Base-by-base conservation (phyloP, 1,284 basidiomycete genomes). In the Rugosomyces carneus region DNA sequence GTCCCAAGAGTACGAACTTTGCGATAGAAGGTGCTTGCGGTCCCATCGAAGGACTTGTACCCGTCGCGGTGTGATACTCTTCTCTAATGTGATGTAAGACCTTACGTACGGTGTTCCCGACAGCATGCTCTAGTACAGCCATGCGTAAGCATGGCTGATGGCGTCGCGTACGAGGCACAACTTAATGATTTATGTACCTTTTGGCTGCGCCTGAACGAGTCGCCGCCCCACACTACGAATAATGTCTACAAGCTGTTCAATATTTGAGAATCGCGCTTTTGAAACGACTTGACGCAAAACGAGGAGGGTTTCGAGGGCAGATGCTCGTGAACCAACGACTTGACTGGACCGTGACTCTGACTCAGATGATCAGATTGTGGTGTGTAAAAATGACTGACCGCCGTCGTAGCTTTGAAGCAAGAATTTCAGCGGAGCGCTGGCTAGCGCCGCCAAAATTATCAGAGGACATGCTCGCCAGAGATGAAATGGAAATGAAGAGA, bases 31-130 rank as follows among this genome's bases (percentile, higher is more conserved):
- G 84, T 2, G 70, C 66, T 21, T 72, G 68, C n/a, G 56, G 54
- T 34, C 66, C 62, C 15, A 67, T 57, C 6, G 69, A 56, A 3
- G 68, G 57, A 18, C 71, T 54, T 3, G 66, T 57, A 23, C 71
- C 73, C 54, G 73, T 75, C 1, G 82, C 82, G 13, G 84, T 79
- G 50, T 84, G 75, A 63, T 93, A 93, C 61, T 99, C 95, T 67
- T 99, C 95, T 40, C 92, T 79, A 51, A 98, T 85, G 58, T 96
- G 86, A 60, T 93, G 91, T 26, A 96, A 72, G 31, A 97, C 83
- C 56, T 93, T 87, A 27, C 93, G 80, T 37, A 95, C 86, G 24
- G 93, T 95, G 63, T 97, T 98, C 10, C 92, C 93, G 34, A 96
- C 87, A 36, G 92, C 88, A 58, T 94, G 87, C 63, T 99, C 95